Percentiles rank a stretch among this genome's conserved stretches.
Conservation (phyloP, 2,329 filamentous ascomycete genomes). For the Sclerotinia nivalis region DNA sequence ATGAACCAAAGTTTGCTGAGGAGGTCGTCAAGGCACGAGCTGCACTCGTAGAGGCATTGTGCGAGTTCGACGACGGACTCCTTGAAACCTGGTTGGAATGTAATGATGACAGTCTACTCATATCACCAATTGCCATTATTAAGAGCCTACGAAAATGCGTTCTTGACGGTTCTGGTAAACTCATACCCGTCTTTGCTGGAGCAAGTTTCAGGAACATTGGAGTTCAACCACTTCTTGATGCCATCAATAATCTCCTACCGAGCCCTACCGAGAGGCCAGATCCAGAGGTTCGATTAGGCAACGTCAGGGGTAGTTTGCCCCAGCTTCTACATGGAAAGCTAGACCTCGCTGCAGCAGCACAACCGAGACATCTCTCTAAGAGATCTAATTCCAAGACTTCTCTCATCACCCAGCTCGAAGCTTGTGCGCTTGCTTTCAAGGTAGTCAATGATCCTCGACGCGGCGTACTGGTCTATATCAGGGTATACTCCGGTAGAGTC, state of each 20-base stretch:
- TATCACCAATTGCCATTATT: conserved; percentile 67
- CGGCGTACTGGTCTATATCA: conserved; percentile 86
- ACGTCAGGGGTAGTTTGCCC: conserved; percentile 54
- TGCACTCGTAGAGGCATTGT: conserved; percentile 78
- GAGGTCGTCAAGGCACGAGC: conserved; percentile 77
- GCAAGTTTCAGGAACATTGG: conserved; percentile 94
- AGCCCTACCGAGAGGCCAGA: conserved; percentile 79
- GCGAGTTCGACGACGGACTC: conserved; percentile 83
- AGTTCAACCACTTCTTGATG: conserved; percentile 87
- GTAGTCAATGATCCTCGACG: conserved; percentile 85
- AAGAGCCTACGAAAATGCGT: conserved; percentile 74
- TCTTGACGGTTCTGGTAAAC: conserved; percentile 63
- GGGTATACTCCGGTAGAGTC: conserved; percentile 84
- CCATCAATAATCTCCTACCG: conserved; percentile 83
- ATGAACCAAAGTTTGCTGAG: conserved; percentile 53
- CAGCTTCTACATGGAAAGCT: conserved; percentile 50
- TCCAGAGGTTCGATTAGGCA: conserved; percentile 70
- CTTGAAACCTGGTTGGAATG: conserved; percentile 81
- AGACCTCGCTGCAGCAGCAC: conserved; percentile 39
- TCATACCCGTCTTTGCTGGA: conserved; percentile 86
- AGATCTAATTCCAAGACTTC: conserved; percentile 45
- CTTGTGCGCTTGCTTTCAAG: conserved; percentile 80
- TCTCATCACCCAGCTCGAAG: conserved; percentile 55
- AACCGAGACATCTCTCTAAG: conserved; percentile 41
- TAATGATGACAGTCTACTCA: conserved; percentile 68